Evolutionary conservation across 495 filamentous ascomycete species (phyloP).

Genomic region (Neurospora sublineolata): DNA sequence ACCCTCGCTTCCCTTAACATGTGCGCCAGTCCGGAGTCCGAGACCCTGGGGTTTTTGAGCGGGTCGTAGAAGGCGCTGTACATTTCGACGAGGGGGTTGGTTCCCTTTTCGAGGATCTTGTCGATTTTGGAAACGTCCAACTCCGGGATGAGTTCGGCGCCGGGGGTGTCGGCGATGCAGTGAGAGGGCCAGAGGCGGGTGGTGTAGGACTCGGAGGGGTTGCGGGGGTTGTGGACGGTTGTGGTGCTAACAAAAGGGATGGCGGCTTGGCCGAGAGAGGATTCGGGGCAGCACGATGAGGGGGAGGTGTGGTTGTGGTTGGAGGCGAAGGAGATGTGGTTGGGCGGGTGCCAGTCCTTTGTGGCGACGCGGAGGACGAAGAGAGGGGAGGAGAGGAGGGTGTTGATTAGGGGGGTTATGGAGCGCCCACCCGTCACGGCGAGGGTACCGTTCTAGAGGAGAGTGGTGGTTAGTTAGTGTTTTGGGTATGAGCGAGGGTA

Average conservation of each 20-base stretch:
- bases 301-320: conserved; percentile 48
- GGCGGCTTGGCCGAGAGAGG: neutral
- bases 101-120: conserved; percentile 64
- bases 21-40: conserved; percentile 47
- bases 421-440: conserved; percentile 61
- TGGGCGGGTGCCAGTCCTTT: conserved; percentile 73
- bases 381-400: conserved; percentile 53
- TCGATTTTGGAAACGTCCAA: conserved; percentile 51
- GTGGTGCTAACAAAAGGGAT: conserved; percentile 50
- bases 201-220: conserved; percentile 48
- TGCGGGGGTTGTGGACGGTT: conserved; percentile 56
- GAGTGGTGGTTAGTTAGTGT: conserved; percentile 5
- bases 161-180: conserved; percentile 65
- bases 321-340: conserved; percentile 82
- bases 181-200: conserved; percentile 82
- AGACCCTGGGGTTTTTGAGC: conserved; percentile 40
- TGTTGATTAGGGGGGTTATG: conserved; percentile 61
- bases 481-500: neutral
- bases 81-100: conserved; percentile 67
- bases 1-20: conserved; percentile 46
- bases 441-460: conserved; percentile 61
- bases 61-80: conserved; percentile 80
- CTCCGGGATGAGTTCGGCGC: conserved; percentile 66
- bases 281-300: neutral
- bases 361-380: conserved; percentile 70